These are phyloP conservation scores for Astrothelium subdiscretum DNA, from an alignment of 495 filamentous ascomycete genomes.

Conservation along the genomic window DNA sequence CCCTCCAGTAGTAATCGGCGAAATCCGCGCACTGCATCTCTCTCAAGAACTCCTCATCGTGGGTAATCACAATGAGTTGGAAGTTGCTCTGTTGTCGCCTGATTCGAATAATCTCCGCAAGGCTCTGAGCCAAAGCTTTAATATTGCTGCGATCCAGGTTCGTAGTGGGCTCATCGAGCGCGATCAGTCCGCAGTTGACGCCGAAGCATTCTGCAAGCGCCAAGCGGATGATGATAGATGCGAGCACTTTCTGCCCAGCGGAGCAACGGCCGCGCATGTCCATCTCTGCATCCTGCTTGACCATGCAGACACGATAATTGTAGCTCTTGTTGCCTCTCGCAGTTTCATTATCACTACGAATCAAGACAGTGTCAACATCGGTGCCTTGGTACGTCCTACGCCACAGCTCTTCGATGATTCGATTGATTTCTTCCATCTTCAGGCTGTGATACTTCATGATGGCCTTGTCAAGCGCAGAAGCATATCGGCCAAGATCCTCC, in stretches of 20 bases:
- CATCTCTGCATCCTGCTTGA: conserved; percentile 95
- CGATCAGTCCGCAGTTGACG: conserved; percentile 89
- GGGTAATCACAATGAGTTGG: conserved; percentile 96
- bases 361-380: conserved; percentile 93
- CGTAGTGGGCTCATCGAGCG: conserved; percentile 94
- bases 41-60: conserved; percentile 92
- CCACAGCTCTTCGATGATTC: conserved; percentile 91
- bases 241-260: conserved; percentile 91
- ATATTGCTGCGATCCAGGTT: conserved; percentile 96
- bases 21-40: conserved; percentile 94
- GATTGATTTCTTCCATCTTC: conserved; percentile 99
- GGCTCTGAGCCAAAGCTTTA: conserved; percentile 65
- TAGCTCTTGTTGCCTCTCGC: conserved; percentile 69
- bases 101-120: conserved; percentile 78
- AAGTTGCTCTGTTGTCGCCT: conserved; percentile 85
- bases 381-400: conserved; percentile 93
- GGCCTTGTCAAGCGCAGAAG: conserved; percentile 73
- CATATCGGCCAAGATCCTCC: conserved; percentile 76
- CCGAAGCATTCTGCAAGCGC: conserved; percentile 96
- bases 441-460: conserved; percentile 92
- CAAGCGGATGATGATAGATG: conserved; percentile 94
- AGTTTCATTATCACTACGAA: conserved; percentile 75
- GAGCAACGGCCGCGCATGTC: conserved; percentile 98
- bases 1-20: conserved; percentile 79
- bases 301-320: conserved; percentile 98